A percentile compares a stretch with the other conserved stretches of the same genome.
phyloP scores from a whole-genome alignment of 371 early-diverging fungal genomes.

The Lichtheimia ramosa region DNA sequence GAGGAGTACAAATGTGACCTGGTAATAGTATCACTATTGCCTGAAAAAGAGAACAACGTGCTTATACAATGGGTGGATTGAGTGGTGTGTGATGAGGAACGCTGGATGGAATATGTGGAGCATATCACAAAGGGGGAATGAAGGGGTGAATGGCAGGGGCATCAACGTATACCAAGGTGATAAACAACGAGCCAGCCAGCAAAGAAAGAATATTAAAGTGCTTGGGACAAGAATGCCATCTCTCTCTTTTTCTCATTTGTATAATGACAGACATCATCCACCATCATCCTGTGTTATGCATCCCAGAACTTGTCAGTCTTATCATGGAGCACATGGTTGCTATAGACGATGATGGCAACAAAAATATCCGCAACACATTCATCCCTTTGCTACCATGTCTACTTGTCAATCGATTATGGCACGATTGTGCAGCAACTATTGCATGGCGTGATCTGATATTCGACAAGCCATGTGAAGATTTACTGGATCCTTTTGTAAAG shows the following conservation, averaged over 20 bases:
- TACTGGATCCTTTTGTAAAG: constrained; percentile 6
- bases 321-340: constrained; percentile 14
- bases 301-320: constrained; percentile 42
- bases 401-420: constrained; percentile 33
- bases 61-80: too few species aligned
- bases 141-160: neutral
- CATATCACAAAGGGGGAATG: neutral
- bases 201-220: neutral
- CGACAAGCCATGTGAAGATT: constrained; percentile 18
- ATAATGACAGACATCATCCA: neutral
- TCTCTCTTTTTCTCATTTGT: constrained; percentile 7
- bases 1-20: too few species aligned
- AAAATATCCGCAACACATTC: neutral
- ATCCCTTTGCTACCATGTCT: constrained; percentile 3
- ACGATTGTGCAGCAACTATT: constrained; percentile 35
- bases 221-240: constrained; percentile 1
- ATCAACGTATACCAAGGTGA: too few species aligned
- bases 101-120: too few species aligned
- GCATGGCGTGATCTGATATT: constrained; percentile 37
- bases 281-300: constrained; percentile 23
- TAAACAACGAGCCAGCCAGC: too few species aligned
- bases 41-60: too few species aligned
- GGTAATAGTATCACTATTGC: too few species aligned
- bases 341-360: neutral
- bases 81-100: too few species aligned